A percentile compares a stretch with the other conserved stretches of the same genome.
phyloP scores from a whole-genome alignment of 1,284 basidiomycete species.

The Sanguinoderma infundibulare region DNA sequence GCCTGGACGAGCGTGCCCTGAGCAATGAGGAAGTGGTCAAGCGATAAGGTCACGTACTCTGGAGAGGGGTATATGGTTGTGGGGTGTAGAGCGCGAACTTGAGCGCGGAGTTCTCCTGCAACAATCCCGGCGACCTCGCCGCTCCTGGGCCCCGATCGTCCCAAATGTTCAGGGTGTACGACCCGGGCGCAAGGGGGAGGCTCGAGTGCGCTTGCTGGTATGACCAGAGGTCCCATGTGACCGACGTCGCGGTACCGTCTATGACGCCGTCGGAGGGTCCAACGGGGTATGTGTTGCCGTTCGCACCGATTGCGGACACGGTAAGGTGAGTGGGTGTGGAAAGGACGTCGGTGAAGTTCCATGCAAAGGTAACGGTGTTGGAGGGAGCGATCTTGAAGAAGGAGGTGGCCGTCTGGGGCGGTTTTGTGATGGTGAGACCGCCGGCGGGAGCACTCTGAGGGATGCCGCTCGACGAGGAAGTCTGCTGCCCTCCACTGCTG shows the following conservation, averaged over 20 bases:
- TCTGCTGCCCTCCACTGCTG: not conserved
- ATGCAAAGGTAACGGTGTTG: conserved; percentile 86
- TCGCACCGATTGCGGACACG: conserved; percentile 80
- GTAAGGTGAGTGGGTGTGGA: conserved; percentile 77
- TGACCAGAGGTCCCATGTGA: conserved; percentile 83
- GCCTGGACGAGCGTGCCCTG: conserved; percentile 45
- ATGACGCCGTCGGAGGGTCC: conserved; percentile 79
- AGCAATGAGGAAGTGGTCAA: conserved; percentile 11
- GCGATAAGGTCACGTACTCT: conserved; percentile 55
- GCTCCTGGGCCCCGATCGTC: conserved; percentile 77
- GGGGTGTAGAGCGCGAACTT: conserved; percentile 90
- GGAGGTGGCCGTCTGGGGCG: conserved; percentile 78
- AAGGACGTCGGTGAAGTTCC: conserved; percentile 83
- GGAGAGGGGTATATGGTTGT: conserved; percentile 72
- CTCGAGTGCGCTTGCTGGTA: conserved; percentile 73
- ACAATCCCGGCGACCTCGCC: conserved; percentile 61
- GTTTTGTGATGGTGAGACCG: conserved; percentile 74
- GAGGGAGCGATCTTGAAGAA: conserved; percentile 88
- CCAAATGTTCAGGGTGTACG: conserved; percentile 81
- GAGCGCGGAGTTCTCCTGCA: conserved; percentile 72
- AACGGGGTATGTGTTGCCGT: conserved; percentile 88
- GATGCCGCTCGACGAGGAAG: conserved; percentile 36
- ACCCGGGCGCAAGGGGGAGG: conserved; percentile 72
- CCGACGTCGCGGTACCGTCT: conserved; percentile 67
- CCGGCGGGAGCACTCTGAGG: conserved; percentile 67